phyloP scores from a whole-genome alignment of 73 alveolate species.

The Paramecium bursaria region DNA sequence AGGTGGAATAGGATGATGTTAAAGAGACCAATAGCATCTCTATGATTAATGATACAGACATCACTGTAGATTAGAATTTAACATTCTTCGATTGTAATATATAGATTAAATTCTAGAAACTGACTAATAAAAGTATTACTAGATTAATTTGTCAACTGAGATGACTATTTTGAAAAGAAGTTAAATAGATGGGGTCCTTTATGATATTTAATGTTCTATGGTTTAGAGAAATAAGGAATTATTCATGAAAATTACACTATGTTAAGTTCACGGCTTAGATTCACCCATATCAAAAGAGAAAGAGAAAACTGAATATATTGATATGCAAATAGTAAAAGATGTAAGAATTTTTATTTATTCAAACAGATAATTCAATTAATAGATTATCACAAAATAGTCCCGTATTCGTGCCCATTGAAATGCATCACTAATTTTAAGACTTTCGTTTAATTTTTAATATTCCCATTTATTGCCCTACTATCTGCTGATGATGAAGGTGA shows the following conservation, averaged over 20 bases:
- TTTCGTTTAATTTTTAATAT: conserved; percentile 13
- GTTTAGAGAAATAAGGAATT: conserved; percentile 43
- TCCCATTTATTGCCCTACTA: conserved; percentile 38
- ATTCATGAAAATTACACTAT: neutral
- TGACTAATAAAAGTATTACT: conserved; percentile 28
- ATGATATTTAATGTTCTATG: conserved; percentile 30
- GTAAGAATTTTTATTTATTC: neutral
- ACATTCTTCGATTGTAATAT: conserved; percentile 39
- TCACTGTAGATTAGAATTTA: conserved; percentile 46
- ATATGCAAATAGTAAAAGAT: conserved; percentile 14
- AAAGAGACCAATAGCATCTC: conserved; percentile 37
- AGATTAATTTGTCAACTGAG: conserved; percentile 41
- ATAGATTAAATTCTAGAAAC: neutral
- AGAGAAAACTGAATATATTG: conserved; percentile 32
- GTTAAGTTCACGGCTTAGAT: neutral
- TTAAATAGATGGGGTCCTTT: neutral
- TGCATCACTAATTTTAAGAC: conserved; percentile 16
- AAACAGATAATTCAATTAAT: conserved; percentile 16
- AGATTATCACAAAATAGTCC: conserved; percentile 28
- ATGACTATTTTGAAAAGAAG: conserved; percentile 26
- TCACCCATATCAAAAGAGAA: too few relatives aligned
- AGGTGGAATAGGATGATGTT: neutral
- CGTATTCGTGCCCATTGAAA: conserved; percentile 30
- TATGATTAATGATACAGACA: conserved; percentile 50
- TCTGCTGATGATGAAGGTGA: conserved; percentile 55